Base-by-base conservation (phyloP, 2,329 filamentous ascomycete species). In the Exophiala viscosa region DNA sequence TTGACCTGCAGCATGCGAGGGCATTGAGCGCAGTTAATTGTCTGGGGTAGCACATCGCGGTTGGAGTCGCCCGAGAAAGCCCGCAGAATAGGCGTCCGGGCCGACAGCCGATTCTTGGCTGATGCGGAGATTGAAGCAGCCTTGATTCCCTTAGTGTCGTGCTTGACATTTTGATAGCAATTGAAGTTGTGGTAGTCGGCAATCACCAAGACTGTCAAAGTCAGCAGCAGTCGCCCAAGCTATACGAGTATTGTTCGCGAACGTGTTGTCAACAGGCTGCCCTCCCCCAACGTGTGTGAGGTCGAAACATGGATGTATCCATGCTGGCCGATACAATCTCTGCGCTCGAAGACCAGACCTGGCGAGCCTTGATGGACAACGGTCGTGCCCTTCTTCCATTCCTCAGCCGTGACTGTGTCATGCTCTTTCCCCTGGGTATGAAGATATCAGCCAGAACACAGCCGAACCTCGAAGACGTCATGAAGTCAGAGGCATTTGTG, bases 401-500 rank as follows among this genome's bases (percentile, higher is more conserved):
- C 48, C 59, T 63, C 39, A 58, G 56, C 23, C 44, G 41, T 31
- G 61, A 63, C 23, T 63, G 61, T 52, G 50, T 59, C 44, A 60
- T 63, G 56, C 42, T 57, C 15, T 62, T 63, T 39, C 61, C 60
- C 3, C 11, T 63, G 43, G 61, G 61, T 14, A 43, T 63, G 43
- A 58, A 59, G 38, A 43, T 63, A 3, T 60, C 60, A 3, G 45
- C 47, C 10, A 59, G 39, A 18, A 54, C 56, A 34, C 39, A 47
- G 13, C 61, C 61, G 1, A 56, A 50, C 41, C 52, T 63, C 17
- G 55, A 61, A 48, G 60, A 63, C 4, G 58, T 63, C 17, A 58
- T 63, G 58, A 55, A 40, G 18, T 61, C 58, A 40, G 56, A 63
- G 39, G 61, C 60, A 5, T 63, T 63, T 47, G 48, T 63, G 9